These are phyloP conservation scores for Malbranchea zuffiana DNA, from an alignment of 2,329 filamentous ascomycete genomes.

Conservation along the genomic window DNA sequence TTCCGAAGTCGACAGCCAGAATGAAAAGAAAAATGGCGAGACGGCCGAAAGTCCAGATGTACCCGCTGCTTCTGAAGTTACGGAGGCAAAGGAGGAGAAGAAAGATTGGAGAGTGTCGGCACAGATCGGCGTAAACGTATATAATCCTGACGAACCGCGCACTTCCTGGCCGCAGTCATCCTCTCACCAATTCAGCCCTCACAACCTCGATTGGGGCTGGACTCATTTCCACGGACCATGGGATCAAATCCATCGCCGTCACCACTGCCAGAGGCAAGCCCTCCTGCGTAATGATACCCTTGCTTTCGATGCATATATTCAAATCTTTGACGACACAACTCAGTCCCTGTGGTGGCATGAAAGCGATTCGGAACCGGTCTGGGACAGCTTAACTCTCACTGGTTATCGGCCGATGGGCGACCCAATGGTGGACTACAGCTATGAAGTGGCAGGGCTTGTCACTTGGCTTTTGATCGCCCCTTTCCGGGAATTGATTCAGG, in stretches of 20 bases:
- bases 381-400: constrained; percentile 48
- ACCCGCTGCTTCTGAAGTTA: not conserved
- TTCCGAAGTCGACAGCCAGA: constrained; percentile 10
- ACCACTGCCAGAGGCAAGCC: constrained; percentile 47
- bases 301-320: constrained; percentile 51
- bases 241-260: constrained; percentile 48
- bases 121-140: constrained; percentile 51
- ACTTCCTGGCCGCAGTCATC: constrained; percentile 47
- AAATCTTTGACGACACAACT: constrained; percentile 50
- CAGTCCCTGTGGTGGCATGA: constrained; percentile 51
- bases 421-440: constrained; percentile 36
- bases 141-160: constrained; percentile 53
- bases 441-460: constrained; percentile 45
- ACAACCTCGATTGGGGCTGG: constrained; percentile 54
- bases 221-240: constrained; percentile 50
- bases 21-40: constrained; percentile 8
- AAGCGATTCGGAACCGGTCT: constrained; percentile 42
- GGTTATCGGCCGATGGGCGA: constrained; percentile 44
- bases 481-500: constrained; percentile 46
- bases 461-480: constrained; percentile 50
- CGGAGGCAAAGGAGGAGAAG: constrained; percentile 10
- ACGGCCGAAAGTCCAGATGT: constrained; percentile 7
- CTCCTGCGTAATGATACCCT: constrained; percentile 51
- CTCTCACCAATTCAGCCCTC: constrained; percentile 48
- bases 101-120: constrained; percentile 43